Evolutionary conservation across 495 filamentous ascomycete genomes (phyloP).

Genomic region (Endocarpon pusillum): DNA sequence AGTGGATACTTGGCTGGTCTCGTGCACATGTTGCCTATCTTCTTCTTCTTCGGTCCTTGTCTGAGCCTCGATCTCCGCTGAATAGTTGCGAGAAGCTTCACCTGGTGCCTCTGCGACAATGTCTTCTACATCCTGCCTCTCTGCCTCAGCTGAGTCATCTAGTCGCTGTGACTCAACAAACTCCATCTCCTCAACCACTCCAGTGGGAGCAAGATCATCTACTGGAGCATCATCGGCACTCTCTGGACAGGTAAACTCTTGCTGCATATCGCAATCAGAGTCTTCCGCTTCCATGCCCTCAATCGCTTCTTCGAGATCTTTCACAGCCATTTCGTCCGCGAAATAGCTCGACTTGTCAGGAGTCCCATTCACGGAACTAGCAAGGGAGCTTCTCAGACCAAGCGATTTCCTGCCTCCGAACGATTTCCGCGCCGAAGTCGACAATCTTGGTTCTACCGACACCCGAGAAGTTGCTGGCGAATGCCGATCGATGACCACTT

Average conservation of each 20-base stretch:
- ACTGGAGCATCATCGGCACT: conserved; percentile 44
- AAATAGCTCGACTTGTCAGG: conserved; percentile 31
- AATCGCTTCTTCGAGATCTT: conserved; percentile 9
- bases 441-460: conserved; percentile 8
- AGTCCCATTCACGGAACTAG: conserved; percentile 4
- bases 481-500: not conserved
- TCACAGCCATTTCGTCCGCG: conserved; percentile 37
- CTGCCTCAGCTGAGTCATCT: too few species aligned
- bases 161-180: conserved; percentile 14
- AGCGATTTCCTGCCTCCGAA: not conserved
- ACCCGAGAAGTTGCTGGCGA: conserved; percentile 3
- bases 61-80: too few species aligned
- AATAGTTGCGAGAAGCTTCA: too few species aligned
- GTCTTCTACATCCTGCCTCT: too few species aligned
- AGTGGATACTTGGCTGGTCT: too few species aligned
- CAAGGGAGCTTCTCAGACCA: not conserved
- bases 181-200: conserved; percentile 32
- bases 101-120: too few species aligned
- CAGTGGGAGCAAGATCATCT: conserved; percentile 47
- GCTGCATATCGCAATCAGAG: conserved; percentile 4
- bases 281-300: conserved; percentile 22
- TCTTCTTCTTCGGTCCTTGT: too few species aligned
- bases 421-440: conserved; percentile 5
- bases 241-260: too few species aligned
- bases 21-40: too few species aligned